Conservation (phyloP, 768 basidiomycete genomes). For the Lentinula raphanica region DNA sequence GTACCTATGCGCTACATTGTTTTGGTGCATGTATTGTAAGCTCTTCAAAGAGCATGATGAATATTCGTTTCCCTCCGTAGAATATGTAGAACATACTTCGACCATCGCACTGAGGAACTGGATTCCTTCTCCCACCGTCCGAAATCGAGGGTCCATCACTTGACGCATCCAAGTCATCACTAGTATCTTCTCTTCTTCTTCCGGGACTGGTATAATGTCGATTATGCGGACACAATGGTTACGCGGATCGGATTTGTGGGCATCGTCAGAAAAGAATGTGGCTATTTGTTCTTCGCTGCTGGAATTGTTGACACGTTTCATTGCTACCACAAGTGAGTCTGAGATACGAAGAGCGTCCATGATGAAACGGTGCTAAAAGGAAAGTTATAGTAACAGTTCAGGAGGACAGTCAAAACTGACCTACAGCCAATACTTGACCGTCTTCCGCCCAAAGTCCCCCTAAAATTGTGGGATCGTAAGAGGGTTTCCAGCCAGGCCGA, state of each 20-base stretch:
- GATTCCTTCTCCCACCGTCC: slow-evolving; percentile 25
- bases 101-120: slow-evolving; percentile 25
- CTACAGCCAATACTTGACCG: not conserved
- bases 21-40: slow-evolving; percentile 26
- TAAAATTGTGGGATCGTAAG: slow-evolving; percentile 8
- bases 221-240: slow-evolving; percentile 26
- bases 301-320: slow-evolving; percentile 14
- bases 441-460: not conserved
- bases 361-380: not conserved
- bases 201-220: slow-evolving; percentile 18
- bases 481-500: slow-evolving; percentile 15
- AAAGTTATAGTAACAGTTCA: not conserved
- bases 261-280: slow-evolving; percentile 14
- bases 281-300: slow-evolving; percentile 13
- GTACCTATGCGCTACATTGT: slow-evolving; percentile 21
- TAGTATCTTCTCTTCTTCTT: slow-evolving; percentile 13
- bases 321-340: slow-evolving; percentile 15
- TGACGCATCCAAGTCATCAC: slow-evolving; percentile 23
- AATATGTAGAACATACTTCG: slow-evolving; percentile 17
- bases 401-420: no score
- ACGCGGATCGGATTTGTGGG: slow-evolving; percentile 13
- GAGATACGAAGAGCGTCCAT: slow-evolving; percentile 16
- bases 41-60: slow-evolving; percentile 15
- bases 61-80: no score
- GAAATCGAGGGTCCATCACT: slow-evolving; percentile 16